Evolutionary conservation across 345 rosid genomes (phyloP).

Genomic region (Anacardium occidentale): DNA sequence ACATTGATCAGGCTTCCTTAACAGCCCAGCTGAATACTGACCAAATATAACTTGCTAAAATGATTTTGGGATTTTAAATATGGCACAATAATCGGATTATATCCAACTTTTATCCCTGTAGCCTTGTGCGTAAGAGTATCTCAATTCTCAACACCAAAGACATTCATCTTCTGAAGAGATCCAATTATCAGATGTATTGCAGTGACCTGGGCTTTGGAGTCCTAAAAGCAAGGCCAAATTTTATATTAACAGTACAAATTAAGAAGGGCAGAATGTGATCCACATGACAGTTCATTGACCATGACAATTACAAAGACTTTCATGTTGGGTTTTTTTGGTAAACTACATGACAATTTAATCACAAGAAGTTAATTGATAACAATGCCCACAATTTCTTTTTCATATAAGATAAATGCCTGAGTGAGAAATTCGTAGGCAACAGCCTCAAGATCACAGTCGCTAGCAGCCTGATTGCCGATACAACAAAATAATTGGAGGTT

Average conservation of each 20-base stretch:
- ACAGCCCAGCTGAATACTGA: conserved; percentile 87
- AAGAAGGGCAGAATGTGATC: not conserved
- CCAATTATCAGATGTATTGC: conserved; percentile 84
- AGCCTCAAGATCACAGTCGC: conserved; percentile 74
- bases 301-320: not conserved
- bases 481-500: conserved; percentile 13
- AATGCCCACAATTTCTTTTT: conserved; percentile 85
- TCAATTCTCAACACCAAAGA: conserved; percentile 83
- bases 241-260: conserved; percentile 6
- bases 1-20: conserved; percentile 94
- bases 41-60: conserved; percentile 12
- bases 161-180: conserved; percentile 82
- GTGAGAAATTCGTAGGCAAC: conserved; percentile 84
- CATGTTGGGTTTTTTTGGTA: not conserved
- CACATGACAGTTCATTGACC: conserved; percentile 4
- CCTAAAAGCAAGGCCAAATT: conserved; percentile 38
- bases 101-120: conserved; percentile 61
- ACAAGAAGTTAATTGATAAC: conserved; percentile 2
- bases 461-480: conserved; percentile 65
- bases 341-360: not conserved
- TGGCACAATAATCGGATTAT: conserved; percentile 10
- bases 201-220: conserved; percentile 83
- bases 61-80: conserved; percentile 2
- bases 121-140: conserved; percentile 93
- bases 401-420: conserved; percentile 76